These are phyloP conservation scores for Lolium multiflorum DNA, from an alignment of 176 grass and related monocot species.

Conservation along the genomic window DNA sequence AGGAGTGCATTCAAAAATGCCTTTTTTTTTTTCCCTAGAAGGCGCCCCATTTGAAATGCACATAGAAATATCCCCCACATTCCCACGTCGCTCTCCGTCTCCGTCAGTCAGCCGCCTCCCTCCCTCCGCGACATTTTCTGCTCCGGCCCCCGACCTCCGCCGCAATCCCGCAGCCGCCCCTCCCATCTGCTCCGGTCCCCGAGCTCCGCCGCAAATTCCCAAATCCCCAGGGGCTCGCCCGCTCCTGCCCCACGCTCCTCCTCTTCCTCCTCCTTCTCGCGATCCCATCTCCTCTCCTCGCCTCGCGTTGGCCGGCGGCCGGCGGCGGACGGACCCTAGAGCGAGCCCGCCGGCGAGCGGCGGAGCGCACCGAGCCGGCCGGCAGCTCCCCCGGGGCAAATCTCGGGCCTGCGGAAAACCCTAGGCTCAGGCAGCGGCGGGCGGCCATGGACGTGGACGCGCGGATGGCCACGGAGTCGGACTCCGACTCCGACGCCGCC, in stretches of 20 bases:
- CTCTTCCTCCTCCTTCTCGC: not conserved
- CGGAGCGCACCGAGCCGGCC: not conserved
- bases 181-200: not conserved
- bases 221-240: conserved; percentile 52
- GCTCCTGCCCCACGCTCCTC: conserved; percentile 24
- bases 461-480: conserved; percentile 58
- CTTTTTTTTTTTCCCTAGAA: not conserved
- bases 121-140: not conserved
- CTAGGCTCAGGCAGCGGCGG: not conserved
- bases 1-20: too few relatives aligned
- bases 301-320: conserved; percentile 22
- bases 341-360: not conserved
- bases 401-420: conserved; percentile 49
- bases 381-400: not conserved
- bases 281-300: conserved; percentile 56
- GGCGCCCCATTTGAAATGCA: not conserved
- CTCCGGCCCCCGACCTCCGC: not conserved
- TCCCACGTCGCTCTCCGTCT: conserved; percentile 9
- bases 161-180: not conserved
- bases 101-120: not conserved
- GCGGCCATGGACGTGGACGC: conserved; percentile 56
- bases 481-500: conserved; percentile 54
- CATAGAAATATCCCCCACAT: not conserved
- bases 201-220: conserved; percentile 21
- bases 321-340: conserved; percentile 26